Conservation (phyloP, 805 yeast genomes). For the Candida ficus region DNA sequence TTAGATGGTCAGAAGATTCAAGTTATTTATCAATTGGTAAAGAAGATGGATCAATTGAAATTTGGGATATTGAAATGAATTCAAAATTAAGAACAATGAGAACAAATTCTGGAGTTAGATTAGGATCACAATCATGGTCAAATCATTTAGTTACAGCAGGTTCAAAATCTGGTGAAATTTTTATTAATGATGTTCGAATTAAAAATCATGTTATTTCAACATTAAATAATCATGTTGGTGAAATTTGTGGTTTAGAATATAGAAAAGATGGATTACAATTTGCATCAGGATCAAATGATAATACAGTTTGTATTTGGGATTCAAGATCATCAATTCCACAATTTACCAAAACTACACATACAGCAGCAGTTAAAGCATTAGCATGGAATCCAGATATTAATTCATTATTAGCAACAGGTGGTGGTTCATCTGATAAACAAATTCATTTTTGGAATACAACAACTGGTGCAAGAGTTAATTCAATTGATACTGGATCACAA, state of each 20-base stretch:
- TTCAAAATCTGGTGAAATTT: constrained; percentile 75
- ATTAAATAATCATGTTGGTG: constrained; percentile 70
- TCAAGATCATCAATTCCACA: constrained; percentile 64
- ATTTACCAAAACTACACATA: constrained; percentile 73
- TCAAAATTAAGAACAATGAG: constrained; percentile 74
- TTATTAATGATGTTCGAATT: constrained; percentile 85
- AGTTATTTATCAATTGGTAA: constrained; percentile 79
- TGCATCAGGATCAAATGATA: constrained; percentile 94
- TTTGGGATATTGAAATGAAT: constrained; percentile 86
- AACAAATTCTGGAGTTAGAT: constrained; percentile 62
- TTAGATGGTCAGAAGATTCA: constrained; percentile 91
- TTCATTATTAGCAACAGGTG: constrained; percentile 89
- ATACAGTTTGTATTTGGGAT: constrained; percentile 91
- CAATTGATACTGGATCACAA: constrained; percentile 90
- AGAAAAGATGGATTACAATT: constrained; percentile 77
- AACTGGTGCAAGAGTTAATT: constrained; percentile 79
- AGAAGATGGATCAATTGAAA: constrained; percentile 78
- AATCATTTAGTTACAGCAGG: constrained; percentile 82
- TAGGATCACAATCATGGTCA: constrained; percentile 83
- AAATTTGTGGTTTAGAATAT: constrained; percentile 90
- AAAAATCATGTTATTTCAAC: constrained; percentile 66
- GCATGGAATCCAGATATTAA: constrained; percentile 91
- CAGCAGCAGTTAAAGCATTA: constrained; percentile 92
- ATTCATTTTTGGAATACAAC: constrained; percentile 95
- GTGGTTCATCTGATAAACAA: constrained; percentile 85